A percentile compares a stretch with the other conserved stretches of the same genome.
Evolutionary conservation across 2,329 filamentous ascomycete species (phyloP).

Genomic region (Ustulina deusta): DNA sequence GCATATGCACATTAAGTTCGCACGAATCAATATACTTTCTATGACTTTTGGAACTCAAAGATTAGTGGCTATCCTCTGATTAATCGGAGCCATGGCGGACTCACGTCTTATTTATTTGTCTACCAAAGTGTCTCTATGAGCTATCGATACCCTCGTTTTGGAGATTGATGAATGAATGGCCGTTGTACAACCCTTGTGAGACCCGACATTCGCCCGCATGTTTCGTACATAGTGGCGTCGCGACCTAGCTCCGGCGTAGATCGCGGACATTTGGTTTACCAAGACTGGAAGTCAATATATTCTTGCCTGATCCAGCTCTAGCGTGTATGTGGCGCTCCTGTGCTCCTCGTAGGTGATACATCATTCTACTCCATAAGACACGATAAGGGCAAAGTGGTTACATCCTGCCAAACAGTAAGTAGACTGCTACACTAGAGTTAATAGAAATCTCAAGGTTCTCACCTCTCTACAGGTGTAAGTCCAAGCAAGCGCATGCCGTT

Average conservation of each 20-base stretch:
- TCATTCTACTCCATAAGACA: background rate
- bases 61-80: constrained; percentile 18
- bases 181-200: constrained; percentile 16
- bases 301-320: constrained; percentile 11
- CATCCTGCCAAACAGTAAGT: constrained; percentile 36
- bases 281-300: constrained; percentile 11
- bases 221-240: constrained; percentile 17
- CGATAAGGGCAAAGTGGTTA: constrained; percentile 21
- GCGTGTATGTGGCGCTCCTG: background rate
- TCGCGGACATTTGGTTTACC: background rate
- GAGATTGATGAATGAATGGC: background rate
- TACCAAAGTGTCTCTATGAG: constrained; percentile 23
- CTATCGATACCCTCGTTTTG: background rate
- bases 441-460: constrained; percentile 16
- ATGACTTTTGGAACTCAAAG: constrained; percentile 5
- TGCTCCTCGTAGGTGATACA: background rate
- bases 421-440: background rate
- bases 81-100: constrained; percentile 19
- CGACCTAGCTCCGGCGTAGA: constrained; percentile 10
- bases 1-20: constrained; percentile 5
- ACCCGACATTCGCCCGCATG: constrained; percentile 12
- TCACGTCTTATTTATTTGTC: constrained; percentile 34
- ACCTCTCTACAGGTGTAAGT: constrained; percentile 78
- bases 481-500: constrained; percentile 89
- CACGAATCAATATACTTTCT: constrained; percentile 13